Conservation (phyloP, 129 eudicot genomes). For the Heracleum sosnowskyi region DNA sequence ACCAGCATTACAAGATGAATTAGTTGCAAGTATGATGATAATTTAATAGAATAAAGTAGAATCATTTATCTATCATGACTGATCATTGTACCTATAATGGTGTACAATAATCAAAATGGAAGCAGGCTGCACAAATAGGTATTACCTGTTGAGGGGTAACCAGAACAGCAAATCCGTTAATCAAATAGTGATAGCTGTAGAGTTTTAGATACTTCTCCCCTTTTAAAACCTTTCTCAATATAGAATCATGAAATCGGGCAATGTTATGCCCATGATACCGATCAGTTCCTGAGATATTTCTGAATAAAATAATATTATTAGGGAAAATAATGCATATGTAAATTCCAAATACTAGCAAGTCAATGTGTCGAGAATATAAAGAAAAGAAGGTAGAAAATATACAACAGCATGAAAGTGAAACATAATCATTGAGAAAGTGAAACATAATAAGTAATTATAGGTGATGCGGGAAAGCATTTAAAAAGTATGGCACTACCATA, state of each 20-base stretch:
- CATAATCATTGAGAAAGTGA: neutral
- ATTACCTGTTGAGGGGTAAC: conserved; percentile 1
- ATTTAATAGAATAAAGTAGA: neutral
- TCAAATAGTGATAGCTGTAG: conserved; percentile 24
- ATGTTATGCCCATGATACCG: neutral
- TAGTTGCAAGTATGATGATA: conserved; percentile 11
- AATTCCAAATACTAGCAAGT: neutral
- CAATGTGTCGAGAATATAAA: neutral
- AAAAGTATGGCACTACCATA: neutral
- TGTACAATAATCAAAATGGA: neutral
- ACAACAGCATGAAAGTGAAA: neutral
- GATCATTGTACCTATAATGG: neutral
- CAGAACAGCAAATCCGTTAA: conserved; percentile 54
- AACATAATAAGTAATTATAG: neutral
- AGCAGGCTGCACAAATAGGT: neutral
- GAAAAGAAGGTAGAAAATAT: neutral
- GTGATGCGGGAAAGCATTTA: neutral
- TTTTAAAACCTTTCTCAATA: conserved; percentile 58
- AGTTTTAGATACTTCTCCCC: conserved; percentile 82
- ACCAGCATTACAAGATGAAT: conserved; percentile 19
- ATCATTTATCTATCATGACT: neutral
- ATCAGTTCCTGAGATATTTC: conserved; percentile 33
- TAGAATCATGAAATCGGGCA: conserved; percentile 66
- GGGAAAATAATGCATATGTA: conserved; percentile 2
- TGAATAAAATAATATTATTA: conserved; percentile 19